Evolutionary conservation across 768 basidiomycete genomes (phyloP).

Genomic region (Russula olivacea): DNA sequence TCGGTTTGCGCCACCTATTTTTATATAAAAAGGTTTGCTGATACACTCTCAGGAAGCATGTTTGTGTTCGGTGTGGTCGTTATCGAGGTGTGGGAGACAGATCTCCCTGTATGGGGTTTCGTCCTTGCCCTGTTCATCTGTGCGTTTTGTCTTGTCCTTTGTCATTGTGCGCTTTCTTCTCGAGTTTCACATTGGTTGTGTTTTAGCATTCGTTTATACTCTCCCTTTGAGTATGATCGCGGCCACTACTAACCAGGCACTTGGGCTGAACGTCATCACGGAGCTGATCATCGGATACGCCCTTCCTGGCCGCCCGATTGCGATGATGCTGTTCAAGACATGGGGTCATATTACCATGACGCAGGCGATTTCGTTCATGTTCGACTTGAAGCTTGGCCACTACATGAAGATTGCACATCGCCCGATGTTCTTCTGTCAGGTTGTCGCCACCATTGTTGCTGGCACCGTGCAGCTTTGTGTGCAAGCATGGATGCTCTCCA

Average conservation of each 20-base stretch:
- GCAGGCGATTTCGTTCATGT: slow-evolving; percentile 62
- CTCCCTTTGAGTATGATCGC: slow-evolving; percentile 53
- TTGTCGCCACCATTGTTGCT: slow-evolving; percentile 59
- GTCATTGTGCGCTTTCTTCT: not conserved
- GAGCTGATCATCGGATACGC: slow-evolving; percentile 78
- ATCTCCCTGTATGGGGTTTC: slow-evolving; percentile 69
- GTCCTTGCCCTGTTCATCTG: slow-evolving; percentile 62
- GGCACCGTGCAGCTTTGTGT: slow-evolving; percentile 72
- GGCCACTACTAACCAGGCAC: slow-evolving; percentile 75
- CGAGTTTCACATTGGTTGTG: not conserved
- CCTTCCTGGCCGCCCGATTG: slow-evolving; percentile 69
- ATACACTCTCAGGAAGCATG: slow-evolving; percentile 41
- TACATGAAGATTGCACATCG: slow-evolving; percentile 70
- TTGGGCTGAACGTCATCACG: slow-evolving; percentile 68
- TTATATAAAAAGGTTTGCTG: not conserved
- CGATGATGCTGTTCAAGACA: slow-evolving; percentile 85
- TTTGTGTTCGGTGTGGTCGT: slow-evolving; percentile 61
- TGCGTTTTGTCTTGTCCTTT: slow-evolving; percentile 26
- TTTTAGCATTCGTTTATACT: slow-evolving; percentile 37
- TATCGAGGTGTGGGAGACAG: slow-evolving; percentile 67
- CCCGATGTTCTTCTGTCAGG: slow-evolving; percentile 66
- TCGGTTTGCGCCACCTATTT: slow-evolving; percentile 31
- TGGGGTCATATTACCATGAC: slow-evolving; percentile 69
- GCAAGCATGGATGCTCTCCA: slow-evolving; percentile 70
- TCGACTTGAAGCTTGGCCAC: slow-evolving; percentile 73